Base-by-base conservation (phyloP, 2,329 filamentous ascomycete species). In the Xylariales sp. region DNA sequence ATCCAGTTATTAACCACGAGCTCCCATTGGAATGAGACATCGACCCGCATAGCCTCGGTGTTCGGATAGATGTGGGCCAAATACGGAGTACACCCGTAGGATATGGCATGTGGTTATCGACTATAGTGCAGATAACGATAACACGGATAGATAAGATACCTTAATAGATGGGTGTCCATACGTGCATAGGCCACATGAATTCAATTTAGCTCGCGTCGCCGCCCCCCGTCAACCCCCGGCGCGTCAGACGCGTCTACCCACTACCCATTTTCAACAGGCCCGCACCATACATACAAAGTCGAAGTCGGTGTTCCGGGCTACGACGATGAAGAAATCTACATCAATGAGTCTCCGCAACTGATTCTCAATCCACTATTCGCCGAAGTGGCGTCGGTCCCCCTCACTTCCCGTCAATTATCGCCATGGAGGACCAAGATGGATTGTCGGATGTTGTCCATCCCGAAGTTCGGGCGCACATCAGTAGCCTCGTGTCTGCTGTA, bases 401-500 rank as follows among this genome's bases (percentile, higher is more conserved):
- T 71, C 64, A 62, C 32, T 56, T 43, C 32, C 48, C 49, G 32
- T 60, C 73, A 18, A 41, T 45, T 43, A 14, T 9, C 45, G 81
- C 71, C 16, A 90, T 90, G 88, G 87, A 90, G 78, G 75, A 82
- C 66, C 78, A 77, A 71, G 86, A 88, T 58, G 83, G 79, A 65
- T 78, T 79, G 64, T 82, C 80, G 72, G 88, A 90, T 77, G 85
- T 91, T 67, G 92, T 98, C 64, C 94, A 98, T 78, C 93, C 94
- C 49, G 93, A 97, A 83, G 93, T 97, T 75, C 91, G 94, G 77
- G 94, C 94, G 34, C 93, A 97, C 81, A 90, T 99, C 77, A 95
- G 93, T 82, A 97, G 93, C 82, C 89, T 99, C 39, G 92, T 97
- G 71, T 95, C 94, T 77, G 96, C 96, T 69, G 94, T 97, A 85